These are phyloP conservation scores for Podaxis rugospora DNA, from an alignment of 768 basidiomycete species.

Conservation along the genomic window DNA sequence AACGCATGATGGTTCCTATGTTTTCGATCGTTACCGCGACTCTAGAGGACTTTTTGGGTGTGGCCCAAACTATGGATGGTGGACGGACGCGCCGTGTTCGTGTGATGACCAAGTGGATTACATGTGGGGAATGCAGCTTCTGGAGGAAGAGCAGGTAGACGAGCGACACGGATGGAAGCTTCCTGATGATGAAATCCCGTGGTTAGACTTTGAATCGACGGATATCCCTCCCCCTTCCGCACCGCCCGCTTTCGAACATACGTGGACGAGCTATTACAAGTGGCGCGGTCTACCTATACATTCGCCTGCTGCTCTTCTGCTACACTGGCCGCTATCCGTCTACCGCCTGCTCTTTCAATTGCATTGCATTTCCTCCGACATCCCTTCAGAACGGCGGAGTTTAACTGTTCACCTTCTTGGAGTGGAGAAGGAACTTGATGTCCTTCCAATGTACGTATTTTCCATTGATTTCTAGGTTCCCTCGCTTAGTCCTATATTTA, in stretches of 20 bases:
- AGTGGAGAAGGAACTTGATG: constrained; percentile 32
- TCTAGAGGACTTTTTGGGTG: constrained; percentile 27
- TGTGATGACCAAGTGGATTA: background rate
- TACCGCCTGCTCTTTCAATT: constrained; percentile 33
- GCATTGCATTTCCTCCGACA: constrained; percentile 21
- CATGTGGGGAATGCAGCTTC: constrained; percentile 29
- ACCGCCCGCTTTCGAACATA: constrained; percentile 22
- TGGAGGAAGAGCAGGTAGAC: constrained; percentile 23
- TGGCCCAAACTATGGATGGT: constrained; percentile 33
- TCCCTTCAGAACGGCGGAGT: constrained; percentile 21
- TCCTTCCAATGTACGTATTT: constrained; percentile 4
- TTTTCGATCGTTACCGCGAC: constrained; percentile 14
- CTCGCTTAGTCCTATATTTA: background rate
- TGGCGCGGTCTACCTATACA: constrained; percentile 40
- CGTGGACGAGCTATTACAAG: constrained; percentile 41
- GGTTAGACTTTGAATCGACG: constrained; percentile 24
- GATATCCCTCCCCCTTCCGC: constrained; percentile 18
- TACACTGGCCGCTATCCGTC: constrained; percentile 38
- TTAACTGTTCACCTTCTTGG: constrained; percentile 34
- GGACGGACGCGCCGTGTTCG: constrained; percentile 25
- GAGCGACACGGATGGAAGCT: constrained; percentile 34
- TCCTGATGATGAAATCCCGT: constrained; percentile 25
- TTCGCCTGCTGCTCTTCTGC: constrained; percentile 39
- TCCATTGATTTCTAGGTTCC: background rate
- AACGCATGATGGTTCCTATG: constrained; percentile 13